Evolutionary conservation across 1,284 basidiomycete species (phyloP), one percentile per base, ranked within the genome.

Genomic region (Malassezia slooffiae): DNA sequence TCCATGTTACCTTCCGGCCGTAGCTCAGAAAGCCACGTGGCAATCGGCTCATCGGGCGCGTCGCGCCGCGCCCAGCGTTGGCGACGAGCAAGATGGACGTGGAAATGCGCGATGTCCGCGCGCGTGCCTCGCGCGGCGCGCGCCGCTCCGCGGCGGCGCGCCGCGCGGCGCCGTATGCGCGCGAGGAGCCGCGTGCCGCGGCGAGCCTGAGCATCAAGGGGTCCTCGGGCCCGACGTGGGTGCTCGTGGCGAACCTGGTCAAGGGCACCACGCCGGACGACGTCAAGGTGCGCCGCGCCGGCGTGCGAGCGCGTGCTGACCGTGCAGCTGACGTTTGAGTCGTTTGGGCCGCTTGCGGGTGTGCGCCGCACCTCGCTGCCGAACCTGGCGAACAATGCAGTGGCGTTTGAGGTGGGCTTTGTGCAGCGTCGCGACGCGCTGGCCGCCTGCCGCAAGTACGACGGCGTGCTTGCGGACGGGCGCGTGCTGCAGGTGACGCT

Each of bases 401-500:
- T 66, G 4, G 44, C 57, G 0, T 67, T 58, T 45, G 55, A 66
- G 31, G 54, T 67, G 4, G 56, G 56, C 1, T 67, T 66, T 33
- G 57, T 55, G 22, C 37, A 41, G 16, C 39, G 52, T 9, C 42
- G 46, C 11, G 57, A 58, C 24, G 65, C 62, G 3, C 31, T 52
- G 20, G 41, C 36, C 27, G 58, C 65, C n/a, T 53, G 57, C 33
- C 43, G 49, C 12, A 62, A 62, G 47, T 60, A 62, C 40, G 51
- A 67, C 41, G 59, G 61, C 13, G 60, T 60, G 22, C 50, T 66
- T 4, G 62, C 65, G 9, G 65, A 67, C 34, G 65, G 65, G 3
- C 58, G 63, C 36, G 52, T 63, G 19, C 38, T 67, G 21, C 49
- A 54, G 20, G 64, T 67, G 16, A 36, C 53, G 15, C 26, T 42